Evolutionary conservation across 1,284 basidiomycete species (phyloP).

Genomic region (Apiotrichum mycotoxinovorans): DNA sequence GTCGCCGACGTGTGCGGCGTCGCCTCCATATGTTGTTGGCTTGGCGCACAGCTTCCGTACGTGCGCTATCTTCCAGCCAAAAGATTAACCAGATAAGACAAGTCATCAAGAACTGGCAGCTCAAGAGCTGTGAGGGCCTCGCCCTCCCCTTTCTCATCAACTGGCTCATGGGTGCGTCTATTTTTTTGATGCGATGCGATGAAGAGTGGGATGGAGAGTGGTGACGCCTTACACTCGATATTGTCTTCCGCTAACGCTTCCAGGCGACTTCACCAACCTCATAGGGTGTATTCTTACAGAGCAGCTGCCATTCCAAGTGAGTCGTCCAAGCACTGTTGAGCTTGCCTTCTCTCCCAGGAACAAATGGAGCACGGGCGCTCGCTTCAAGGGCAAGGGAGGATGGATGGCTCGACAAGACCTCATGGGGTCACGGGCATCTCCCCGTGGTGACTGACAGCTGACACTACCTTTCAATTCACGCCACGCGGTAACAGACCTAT

Average conservation of each 20-base stretch:
- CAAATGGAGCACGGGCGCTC: too few species aligned
- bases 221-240: too few species aligned
- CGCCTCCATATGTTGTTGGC: slow-evolving; percentile 77
- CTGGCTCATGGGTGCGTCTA: slow-evolving; percentile 73
- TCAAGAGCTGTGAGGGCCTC: slow-evolving; percentile 76
- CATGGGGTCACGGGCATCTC: neutral
- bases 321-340: too few species aligned
- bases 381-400: too few species aligned
- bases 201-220: neutral
- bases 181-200: neutral
- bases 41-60: slow-evolving; percentile 87
- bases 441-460: neutral
- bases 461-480: neutral
- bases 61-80: slow-evolving; percentile 53
- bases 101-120: slow-evolving; percentile 71
- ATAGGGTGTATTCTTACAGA: slow-evolving; percentile 80
- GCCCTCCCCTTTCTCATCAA: slow-evolving; percentile 84
- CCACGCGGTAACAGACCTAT: slow-evolving; percentile 61
- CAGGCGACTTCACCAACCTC: slow-evolving; percentile 85
- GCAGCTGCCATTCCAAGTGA: slow-evolving; percentile 89
- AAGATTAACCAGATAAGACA: too few species aligned
- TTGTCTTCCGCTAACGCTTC: neutral
- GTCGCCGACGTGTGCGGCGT: slow-evolving; percentile 55
- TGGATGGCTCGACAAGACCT: too few species aligned
- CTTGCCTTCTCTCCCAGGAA: too few species aligned